A percentile compares a stretch with the other conserved stretches of the same genome.
phyloP scores from a whole-genome alignment of 768 basidiomycete species.

The Mycena galopus region DNA sequence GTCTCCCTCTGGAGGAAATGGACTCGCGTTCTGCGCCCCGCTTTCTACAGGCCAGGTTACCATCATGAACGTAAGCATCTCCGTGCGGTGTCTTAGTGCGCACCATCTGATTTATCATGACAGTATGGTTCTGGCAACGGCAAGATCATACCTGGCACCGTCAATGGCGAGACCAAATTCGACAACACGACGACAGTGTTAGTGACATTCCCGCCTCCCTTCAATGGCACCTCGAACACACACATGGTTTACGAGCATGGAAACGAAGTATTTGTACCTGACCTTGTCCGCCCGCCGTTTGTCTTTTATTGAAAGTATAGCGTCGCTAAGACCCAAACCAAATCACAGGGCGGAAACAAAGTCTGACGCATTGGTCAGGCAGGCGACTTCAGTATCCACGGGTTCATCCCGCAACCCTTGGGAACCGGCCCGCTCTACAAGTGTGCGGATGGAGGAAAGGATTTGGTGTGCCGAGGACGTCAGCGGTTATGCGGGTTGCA shows the following conservation, averaged over 20 bases:
- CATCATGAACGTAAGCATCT: constrained; percentile 51
- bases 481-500: too few relatives aligned
- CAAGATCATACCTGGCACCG: constrained; percentile 53
- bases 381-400: constrained; percentile 54
- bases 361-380: constrained; percentile 49
- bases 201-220: constrained; percentile 50
- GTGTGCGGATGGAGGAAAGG: too few relatives aligned
- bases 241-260: constrained; percentile 59
- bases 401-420: constrained; percentile 56
- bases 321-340: too few relatives aligned
- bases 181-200: constrained; percentile 42
- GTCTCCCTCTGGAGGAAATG: constrained; percentile 50
- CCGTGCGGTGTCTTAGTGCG: too few relatives aligned
- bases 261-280: constrained; percentile 55
- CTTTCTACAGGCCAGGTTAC: constrained; percentile 56
- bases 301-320: too few relatives aligned
- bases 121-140: constrained; percentile 55
- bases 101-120: background rate
- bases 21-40: constrained; percentile 50
- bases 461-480: too few relatives aligned
- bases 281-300: too few relatives aligned
- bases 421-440: constrained; percentile 62
- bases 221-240: constrained; percentile 46
- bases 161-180: background rate
- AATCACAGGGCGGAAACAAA: too few relatives aligned